These are phyloP conservation scores for Xylaria intraflava DNA, from an alignment of 495 filamentous ascomycete species.

Conservation along the genomic window DNA sequence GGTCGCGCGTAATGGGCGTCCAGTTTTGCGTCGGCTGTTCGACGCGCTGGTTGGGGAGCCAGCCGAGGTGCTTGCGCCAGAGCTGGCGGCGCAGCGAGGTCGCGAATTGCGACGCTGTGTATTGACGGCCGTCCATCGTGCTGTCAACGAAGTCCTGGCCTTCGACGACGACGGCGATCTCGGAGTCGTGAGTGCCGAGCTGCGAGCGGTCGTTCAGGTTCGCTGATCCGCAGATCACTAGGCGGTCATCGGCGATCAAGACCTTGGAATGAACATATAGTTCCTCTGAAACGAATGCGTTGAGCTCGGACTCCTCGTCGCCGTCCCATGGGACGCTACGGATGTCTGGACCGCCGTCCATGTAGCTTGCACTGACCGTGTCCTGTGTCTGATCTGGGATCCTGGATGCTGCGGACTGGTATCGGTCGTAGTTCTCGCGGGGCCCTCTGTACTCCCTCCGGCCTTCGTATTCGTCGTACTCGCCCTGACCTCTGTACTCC, in stretches of 20 bases:
- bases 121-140: slow-evolving; percentile 64
- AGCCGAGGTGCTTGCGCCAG: slow-evolving; percentile 86
- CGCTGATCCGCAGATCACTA: slow-evolving; percentile 86
- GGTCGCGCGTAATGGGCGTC: slow-evolving; percentile 58
- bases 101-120: slow-evolving; percentile 72
- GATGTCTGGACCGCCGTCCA: slow-evolving; percentile 73
- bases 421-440: slow-evolving; percentile 45
- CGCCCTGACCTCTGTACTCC: slow-evolving; percentile 7
- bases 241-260: slow-evolving; percentile 82
- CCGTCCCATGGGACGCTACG: slow-evolving; percentile 75
- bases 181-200: slow-evolving; percentile 77
- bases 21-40: slow-evolving; percentile 62
- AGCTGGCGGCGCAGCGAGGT: slow-evolving; percentile 74
- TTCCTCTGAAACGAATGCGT: slow-evolving; percentile 87
- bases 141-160: slow-evolving; percentile 65
- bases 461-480: slow-evolving; percentile 9
- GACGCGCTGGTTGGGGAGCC: slow-evolving; percentile 64
- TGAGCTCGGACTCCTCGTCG: slow-evolving; percentile 63
- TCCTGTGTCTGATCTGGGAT: slow-evolving; percentile 58
- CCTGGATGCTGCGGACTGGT: slow-evolving; percentile 59
- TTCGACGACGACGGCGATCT: slow-evolving; percentile 76
- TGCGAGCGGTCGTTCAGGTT: slow-evolving; percentile 96
- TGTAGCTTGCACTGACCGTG: slow-evolving; percentile 73
- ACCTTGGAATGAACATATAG: slow-evolving; percentile 94
- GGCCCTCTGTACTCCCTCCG: background rate